Evolutionary conservation across 1,139 yeast species (phyloP), one percentile per base, ranked within the genome.

Genomic region (Sugiyamaella xylanicola): DNA sequence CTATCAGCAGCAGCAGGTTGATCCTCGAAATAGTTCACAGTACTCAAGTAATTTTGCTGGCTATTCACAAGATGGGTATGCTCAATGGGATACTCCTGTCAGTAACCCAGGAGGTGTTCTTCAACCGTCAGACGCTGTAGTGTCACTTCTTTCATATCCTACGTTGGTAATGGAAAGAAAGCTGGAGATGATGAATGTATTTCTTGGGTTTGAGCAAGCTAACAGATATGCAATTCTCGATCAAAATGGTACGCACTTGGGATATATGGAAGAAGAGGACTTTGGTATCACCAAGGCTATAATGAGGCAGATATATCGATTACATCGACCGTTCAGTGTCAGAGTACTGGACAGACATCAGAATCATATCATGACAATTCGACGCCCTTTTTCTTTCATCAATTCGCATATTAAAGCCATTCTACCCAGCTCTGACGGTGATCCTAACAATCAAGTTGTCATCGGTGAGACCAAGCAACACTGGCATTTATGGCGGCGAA

Each of bases 401-500:
- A 93, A 93, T 68, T 89, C 97, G 1, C 95, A 86, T 66, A 88
- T 93, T 63, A 86, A 86, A 67, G 83, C 88, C 2, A 77, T 78
- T 36, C 70, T 87, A 48, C 96, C 96, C 0, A 57, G 65, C 7
- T 57, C 59, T 47, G 61, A 63, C n/a, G 79, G 77, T 59, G 46
- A 51, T 40, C 36, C 36, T 3, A 65, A 65, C 9, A 61, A 70
- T 37, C 64, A 72, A 8, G 87, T 84, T 45, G 70, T 78, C 4
- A 75, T 92, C 36, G 98, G 98, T 0, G 97, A 92, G 68, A 82
- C 90, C 32, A 83, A 87, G 5, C 98, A 93, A 71, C 85, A 87
- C 62, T 93, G 97, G 97, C 98, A 92, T 73, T 75, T 86, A 51
- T 91, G 96, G 96, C 81, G 98, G 67, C 77, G 98, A 56, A 75